Base-by-base conservation (phyloP, 345 rosid genomes). In the Linum lewisii region DNA sequence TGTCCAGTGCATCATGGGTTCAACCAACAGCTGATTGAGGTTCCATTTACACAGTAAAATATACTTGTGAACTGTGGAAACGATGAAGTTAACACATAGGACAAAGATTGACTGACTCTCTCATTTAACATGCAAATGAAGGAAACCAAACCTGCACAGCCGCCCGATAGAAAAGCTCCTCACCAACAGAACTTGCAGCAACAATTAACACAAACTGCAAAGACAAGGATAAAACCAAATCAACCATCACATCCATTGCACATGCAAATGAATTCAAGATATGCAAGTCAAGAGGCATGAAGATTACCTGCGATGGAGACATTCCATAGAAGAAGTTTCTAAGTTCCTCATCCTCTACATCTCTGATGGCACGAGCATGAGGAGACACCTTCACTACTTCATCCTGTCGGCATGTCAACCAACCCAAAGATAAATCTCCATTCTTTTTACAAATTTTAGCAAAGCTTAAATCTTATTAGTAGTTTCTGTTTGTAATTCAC, bases 321-420 rank as follows among this genome's bases (percentile, higher is more conserved):
- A 93, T 93, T 63, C 99, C 99, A 58, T 85, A 89, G 64, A 88
- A 93, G 84, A 93, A 93, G 80, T 84, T 87, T 74, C 99, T 69
- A 0, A 93, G 82, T 71, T 93, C 99, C 72, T 86, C 95, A 61
- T 93, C 97, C 78, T 93, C 99, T n/a, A 93, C 99, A 60, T 93
- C 99, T 68, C 97, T 81, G 21, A 93, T 87, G 21, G 99, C 99
- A 1, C 95, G 88, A 65, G 99, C 99, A 63, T 93, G 97, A 24
- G 97, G 99, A 2, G 95, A 93, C 2, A 85, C 21, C 74, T 88
- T 93, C 77, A 93, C 99, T 60, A 93, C 94, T 77, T 93, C 99
- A 71, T 93, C 99, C 99, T 92, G 57, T 15, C 57, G 63, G 5
- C 66, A 72, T 53, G 24, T n/a, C 44, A 74, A 34, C 59, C 59